Conservation (phyloP, 305 asterid species). For the Solanum aculeatissimum region DNA sequence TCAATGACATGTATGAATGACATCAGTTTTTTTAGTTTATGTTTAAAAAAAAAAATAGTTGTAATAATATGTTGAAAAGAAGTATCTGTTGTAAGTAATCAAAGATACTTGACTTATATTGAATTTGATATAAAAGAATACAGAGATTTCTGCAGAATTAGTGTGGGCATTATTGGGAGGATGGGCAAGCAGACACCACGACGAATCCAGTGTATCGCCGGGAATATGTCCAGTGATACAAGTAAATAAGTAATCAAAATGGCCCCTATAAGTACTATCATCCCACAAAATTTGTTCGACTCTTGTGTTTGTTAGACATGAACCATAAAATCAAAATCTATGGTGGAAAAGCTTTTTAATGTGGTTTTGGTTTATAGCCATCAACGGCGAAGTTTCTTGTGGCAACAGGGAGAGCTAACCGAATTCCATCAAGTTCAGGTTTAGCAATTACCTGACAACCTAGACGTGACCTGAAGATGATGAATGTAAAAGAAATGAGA, state of each 20-base stretch:
- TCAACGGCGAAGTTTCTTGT: conserved; percentile 91
- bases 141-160: neutral
- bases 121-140: neutral
- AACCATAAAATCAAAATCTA: neutral
- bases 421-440: conserved; percentile 88
- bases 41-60: neutral
- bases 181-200: neutral
- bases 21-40: neutral
- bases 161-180: neutral
- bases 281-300: neutral
- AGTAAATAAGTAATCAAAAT: neutral
- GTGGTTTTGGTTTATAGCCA: conserved; percentile 91
- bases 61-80: neutral
- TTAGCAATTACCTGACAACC: conserved; percentile 90
- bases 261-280: neutral
- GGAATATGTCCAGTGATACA: neutral
- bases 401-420: conserved; percentile 81
- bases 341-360: conserved; percentile 8
- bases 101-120: neutral
- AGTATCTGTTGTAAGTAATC: neutral
- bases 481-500: neutral
- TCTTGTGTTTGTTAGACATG: neutral
- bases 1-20: neutral
- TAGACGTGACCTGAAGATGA: conserved; percentile 68
- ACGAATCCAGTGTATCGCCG: neutral